phyloP scores from a whole-genome alignment of 148 eudicot genomes.

The Rhododendron vialii region DNA sequence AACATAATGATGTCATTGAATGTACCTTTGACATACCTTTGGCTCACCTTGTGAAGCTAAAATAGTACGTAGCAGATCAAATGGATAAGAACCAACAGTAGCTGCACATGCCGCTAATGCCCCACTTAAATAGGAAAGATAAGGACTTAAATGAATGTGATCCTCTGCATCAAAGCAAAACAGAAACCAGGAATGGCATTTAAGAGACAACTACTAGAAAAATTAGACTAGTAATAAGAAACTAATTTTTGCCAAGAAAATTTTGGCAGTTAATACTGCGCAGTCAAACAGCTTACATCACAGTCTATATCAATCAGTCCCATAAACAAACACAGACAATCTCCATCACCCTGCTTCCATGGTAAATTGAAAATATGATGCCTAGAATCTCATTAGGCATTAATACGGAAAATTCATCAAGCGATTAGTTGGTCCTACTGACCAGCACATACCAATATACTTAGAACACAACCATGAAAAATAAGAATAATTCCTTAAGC shows the following conservation, averaged over 20 bases:
- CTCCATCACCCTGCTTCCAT: neutral
- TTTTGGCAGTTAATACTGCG: neutral
- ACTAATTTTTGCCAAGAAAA: neutral
- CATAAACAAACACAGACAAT: neutral
- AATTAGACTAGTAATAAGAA: neutral
- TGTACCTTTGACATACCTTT: conserved; percentile 46
- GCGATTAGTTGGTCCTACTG: neutral
- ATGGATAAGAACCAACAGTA: conserved; percentile 91
- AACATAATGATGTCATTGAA: neutral
- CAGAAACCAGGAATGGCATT: conserved; percentile 5
- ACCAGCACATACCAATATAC: neutral
- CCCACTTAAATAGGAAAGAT: conserved; percentile 89
- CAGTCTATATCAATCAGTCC: neutral
- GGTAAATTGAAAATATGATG: neutral
- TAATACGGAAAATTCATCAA: neutral
- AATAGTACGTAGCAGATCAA: conserved; percentile 90
- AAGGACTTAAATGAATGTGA: conserved; percentile 78
- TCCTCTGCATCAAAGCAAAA: conserved; percentile 56
- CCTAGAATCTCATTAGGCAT: neutral
- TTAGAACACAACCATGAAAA: neutral
- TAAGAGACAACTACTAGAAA: neutral
- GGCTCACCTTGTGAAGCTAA: conserved; percentile 99
- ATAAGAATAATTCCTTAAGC: neutral
- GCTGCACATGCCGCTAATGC: conserved; percentile 98
- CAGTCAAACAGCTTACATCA: neutral